These are phyloP conservation scores for Mycena galericulata DNA, from an alignment of 768 basidiomycete genomes.

Conservation along the genomic window DNA sequence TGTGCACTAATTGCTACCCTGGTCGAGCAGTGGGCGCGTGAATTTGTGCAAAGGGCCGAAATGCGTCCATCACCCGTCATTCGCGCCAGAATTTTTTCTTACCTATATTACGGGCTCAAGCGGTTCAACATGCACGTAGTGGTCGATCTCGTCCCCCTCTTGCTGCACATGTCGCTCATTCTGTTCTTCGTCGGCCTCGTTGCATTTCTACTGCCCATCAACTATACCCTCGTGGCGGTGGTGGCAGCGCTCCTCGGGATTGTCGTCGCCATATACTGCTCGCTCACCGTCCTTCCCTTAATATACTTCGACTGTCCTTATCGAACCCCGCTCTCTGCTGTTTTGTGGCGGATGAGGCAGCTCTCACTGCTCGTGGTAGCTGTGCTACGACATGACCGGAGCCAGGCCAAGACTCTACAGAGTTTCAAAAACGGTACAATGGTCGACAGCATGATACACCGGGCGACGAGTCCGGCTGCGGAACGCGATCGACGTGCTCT, in stretches of 20 bases:
- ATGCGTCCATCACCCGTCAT: background rate
- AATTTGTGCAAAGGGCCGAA: background rate
- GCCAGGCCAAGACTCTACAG: no score
- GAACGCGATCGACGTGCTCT: background rate
- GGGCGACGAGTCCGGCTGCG: background rate
- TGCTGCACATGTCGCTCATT: slow-evolving; percentile 8
- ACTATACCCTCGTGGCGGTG: background rate
- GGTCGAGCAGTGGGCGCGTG: background rate
- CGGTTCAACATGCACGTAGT: background rate
- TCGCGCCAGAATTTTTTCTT: slow-evolving; percentile 5
- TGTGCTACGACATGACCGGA: background rate
- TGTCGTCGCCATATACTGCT: background rate
- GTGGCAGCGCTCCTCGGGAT: background rate
- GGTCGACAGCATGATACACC: background rate
- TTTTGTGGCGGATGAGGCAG: background rate
- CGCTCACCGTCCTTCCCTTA: background rate
- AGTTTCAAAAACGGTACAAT: background rate
- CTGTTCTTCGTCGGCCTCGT: slow-evolving; percentile 12
- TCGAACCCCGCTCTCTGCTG: slow-evolving; percentile 1
- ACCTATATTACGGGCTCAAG: slow-evolving; percentile 6
- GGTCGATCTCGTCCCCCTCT: slow-evolving; percentile 8
- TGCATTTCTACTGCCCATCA: slow-evolving; percentile 3
- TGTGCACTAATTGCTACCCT: slow-evolving; percentile 10
- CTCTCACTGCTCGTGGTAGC: background rate
- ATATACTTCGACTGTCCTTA: slow-evolving; percentile 6